Evolutionary conservation across 2,329 filamentous ascomycete species (phyloP).

Genomic region (Coniosporium uncinatum): DNA sequence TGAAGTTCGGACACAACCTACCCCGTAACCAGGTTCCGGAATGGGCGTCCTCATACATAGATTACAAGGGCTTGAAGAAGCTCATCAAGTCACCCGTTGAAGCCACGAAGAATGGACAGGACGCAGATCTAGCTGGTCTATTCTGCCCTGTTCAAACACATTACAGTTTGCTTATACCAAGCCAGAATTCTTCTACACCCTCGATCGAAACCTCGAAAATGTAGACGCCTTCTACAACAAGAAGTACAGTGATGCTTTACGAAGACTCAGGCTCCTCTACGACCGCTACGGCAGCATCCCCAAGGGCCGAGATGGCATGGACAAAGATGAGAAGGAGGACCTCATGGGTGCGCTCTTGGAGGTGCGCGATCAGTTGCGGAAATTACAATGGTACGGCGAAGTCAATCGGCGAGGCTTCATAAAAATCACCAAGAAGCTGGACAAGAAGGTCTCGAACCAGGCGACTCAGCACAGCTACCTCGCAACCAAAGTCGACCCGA

Average conservation of each 20-base stretch:
- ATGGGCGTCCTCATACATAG: conserved; percentile 80
- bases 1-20: conserved; percentile 51
- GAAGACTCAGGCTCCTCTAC: conserved; percentile 80
- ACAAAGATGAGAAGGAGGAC: conserved; percentile 87
- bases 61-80: conserved; percentile 93
- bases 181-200: conserved; percentile 91
- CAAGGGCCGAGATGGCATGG: conserved; percentile 65
- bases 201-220: conserved; percentile 96
- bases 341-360: conserved; percentile 87
- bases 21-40: conserved; percentile 82
- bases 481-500: conserved; percentile 83
- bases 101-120: conserved; percentile 60
- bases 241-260: conserved; percentile 80
- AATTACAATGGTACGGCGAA: conserved; percentile 96
- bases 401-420: conserved; percentile 93
- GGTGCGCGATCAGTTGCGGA: conserved; percentile 79
- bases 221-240: conserved; percentile 97
- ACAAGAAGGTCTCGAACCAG: conserved; percentile 82
- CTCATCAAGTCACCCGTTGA: conserved; percentile 78
- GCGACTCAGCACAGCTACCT: conserved; percentile 81
- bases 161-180: conserved; percentile 11
- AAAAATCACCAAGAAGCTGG: conserved; percentile 98
- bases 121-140: conserved; percentile 86
- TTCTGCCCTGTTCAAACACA: conserved; percentile 23
- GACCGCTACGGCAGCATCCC: conserved; percentile 77